Base-by-base conservation (phyloP, 305 asterid species). In the Petunia hybrid region DNA sequence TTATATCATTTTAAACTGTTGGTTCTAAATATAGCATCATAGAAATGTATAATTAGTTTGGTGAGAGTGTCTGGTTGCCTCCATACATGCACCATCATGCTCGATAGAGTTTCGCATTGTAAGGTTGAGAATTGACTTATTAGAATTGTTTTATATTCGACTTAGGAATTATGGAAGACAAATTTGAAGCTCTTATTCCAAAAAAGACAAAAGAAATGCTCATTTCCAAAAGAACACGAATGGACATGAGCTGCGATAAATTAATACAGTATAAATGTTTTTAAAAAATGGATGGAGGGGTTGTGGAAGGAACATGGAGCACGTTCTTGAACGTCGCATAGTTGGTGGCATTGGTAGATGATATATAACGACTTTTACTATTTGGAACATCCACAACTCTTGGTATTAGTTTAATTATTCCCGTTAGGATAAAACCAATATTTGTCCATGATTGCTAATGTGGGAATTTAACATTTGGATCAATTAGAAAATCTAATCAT, bases 291-390 rank as follows among this genome's bases (percentile, higher is more conserved):
- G 62, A 46, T 77, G 76, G 83, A 79, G 77, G 81, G 67, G 57
- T 83, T 51, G 63, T 73, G 78, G 78, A 36, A 73, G 51, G 81
- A 84, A 83, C 93, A 88, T 88, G 89, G 82, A 46, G 46, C 89
- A 90, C 86, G 88, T 87, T 91, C 82, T 74, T 74, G 81, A 87
- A 85, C 86, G 84, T 31, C 66, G 45, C 62, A 62, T 16, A 73
- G 78, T 73, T 73, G 78, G 46, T 51, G 14, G 7, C 63, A 51
- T 36, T 51, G 6, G 41, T 46, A 35, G 13, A 51, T 51, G 57
- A 51, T 51, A 51, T 51, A 9, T 51, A 2, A 48, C 31, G 31
- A 22, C 31, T 22, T 22, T 22, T 22, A 22, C 31, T 22, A 22
- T 69, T 61, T 61, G 66, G 66, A 62, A 35, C 41, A 62, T 35